Base-by-base conservation (phyloP, 805 yeast species). In the Wickerhamiella kazuoi region DNA sequence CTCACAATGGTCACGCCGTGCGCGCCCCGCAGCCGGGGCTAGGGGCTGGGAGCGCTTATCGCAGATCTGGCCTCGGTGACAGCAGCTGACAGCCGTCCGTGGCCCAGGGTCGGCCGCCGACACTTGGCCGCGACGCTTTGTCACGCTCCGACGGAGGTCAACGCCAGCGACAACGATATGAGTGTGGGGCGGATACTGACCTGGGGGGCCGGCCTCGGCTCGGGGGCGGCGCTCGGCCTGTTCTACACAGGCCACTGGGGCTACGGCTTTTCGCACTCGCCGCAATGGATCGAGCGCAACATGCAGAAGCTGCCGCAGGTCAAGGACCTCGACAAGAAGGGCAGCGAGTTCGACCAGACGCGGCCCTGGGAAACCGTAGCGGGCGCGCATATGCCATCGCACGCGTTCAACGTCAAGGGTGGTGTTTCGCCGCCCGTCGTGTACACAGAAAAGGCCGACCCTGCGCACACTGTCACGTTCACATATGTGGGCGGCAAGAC, bases 361-460 rank as follows among this genome's bases (percentile, higher is more conserved):
- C 40, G 69, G 46, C 57, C 71, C 41, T 58, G 67, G 71, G 47
- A 64, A 50, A 68, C 56, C 46, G 9, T 11, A 6, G 11, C 9
- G 26, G 64, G 47, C 51, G 57, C 30, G 34, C n/a, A 16, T 29
- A 31, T 19, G 32, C 21, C 18, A 17, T 23, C 19, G 23, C 40
- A 30, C 43, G 61, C 60, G 44, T 44, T 23, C 45, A 53, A 71
- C 2, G 69, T 67, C 2, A 84, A 93, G 0, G 95, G 94, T 6
- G 90, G 84, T 0, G 68, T 87, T 41, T 71, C 81, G 1, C 68
- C 82, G 30, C 69, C 76, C 35, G 93, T 94, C 1, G 61, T 74
- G 20, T 65, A 79, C 13, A 80, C 78, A 49, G 71, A 70, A 46
- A 71, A 77, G 43, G 61, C 67, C 2, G 55, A 61, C 13, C 68